Percentiles rank a stretch among this genome's conserved stretches.
phyloP scores from a whole-genome alignment of 2,329 filamentous ascomycete genomes.

The Cladosporium sp. region DNA sequence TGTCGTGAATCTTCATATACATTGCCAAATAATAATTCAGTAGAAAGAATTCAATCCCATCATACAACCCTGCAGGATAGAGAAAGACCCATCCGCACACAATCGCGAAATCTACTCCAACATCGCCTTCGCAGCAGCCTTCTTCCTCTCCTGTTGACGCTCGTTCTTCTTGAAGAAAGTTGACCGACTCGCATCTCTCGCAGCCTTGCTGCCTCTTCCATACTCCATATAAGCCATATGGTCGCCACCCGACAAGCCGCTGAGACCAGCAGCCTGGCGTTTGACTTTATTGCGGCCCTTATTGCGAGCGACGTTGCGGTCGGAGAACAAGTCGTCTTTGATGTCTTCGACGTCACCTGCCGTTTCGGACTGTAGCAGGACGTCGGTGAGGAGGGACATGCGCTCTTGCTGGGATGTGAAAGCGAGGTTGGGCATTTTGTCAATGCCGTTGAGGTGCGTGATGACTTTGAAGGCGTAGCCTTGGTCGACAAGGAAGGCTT shows the following conservation, averaged over 20 bases:
- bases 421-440: slow-evolving; percentile 72
- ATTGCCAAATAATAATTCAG: no score
- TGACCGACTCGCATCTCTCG: slow-evolving; percentile 44
- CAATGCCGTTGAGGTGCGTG: slow-evolving; percentile 87
- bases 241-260: slow-evolving; percentile 82
- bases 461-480: slow-evolving; percentile 99
- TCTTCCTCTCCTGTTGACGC: slow-evolving; percentile 31
- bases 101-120: background rate
- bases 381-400: slow-evolving; percentile 80
- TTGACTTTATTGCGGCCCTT: slow-evolving; percentile 52
- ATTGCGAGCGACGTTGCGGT: slow-evolving; percentile 41
- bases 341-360: slow-evolving; percentile 67
- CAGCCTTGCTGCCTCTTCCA: slow-evolving; percentile 37
- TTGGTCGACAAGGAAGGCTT: slow-evolving; percentile 95
- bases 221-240: slow-evolving; percentile 79
- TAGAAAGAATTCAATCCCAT: no score
- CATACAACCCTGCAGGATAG: no score
- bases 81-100: no score
- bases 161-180: slow-evolving; percentile 42
- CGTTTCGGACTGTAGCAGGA: slow-evolving; percentile 80
- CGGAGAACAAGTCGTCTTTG: slow-evolving; percentile 62
- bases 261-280: slow-evolving; percentile 78
- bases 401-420: slow-evolving; percentile 76
- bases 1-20: no score
- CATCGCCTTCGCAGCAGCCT: slow-evolving; percentile 18